Percentiles rank a stretch among this genome's conserved stretches.
These are phyloP conservation scores for Pinus tabuliformis DNA, from an alignment of 75 land plant species.

Conservation along the genomic window DNA sequence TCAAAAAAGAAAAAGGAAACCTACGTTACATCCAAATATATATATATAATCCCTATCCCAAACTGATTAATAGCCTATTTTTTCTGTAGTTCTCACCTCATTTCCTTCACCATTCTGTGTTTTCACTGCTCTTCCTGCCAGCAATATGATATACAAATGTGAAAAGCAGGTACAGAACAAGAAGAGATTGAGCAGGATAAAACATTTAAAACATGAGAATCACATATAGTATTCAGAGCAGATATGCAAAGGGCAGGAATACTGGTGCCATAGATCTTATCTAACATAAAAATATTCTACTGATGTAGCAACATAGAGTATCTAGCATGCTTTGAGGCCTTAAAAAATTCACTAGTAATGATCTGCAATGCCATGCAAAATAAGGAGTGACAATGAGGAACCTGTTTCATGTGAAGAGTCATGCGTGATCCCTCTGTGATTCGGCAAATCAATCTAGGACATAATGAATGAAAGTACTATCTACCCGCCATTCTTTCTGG, in stretches of 20 bases:
- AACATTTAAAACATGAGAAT: neutral
- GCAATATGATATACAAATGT: neutral
- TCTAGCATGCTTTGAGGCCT: neutral
- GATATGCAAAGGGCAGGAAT: neutral
- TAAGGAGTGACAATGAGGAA: no score
- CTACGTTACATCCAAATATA: neutral
- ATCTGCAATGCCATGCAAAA: no score
- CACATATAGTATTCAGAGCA: neutral
- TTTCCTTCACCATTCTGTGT: constrained; percentile 36
- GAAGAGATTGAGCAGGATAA: neutral
- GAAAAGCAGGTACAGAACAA: neutral
- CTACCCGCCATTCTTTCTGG: no score
- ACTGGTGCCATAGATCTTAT: neutral
- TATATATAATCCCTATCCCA: neutral
- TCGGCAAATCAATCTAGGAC: no score
- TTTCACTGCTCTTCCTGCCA: constrained; percentile 40
- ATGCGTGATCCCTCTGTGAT: no score
- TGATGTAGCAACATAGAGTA: neutral
- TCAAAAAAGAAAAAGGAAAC: neutral
- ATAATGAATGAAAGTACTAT: no score
- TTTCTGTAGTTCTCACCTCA: constrained; percentile 1
- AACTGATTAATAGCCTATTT: constrained; percentile 2
- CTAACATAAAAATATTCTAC: neutral
- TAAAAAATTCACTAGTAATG: neutral
- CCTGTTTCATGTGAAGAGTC: no score